phyloP scores from a whole-genome alignment of 331 rosid species.

The Cucumis variabilis region DNA sequence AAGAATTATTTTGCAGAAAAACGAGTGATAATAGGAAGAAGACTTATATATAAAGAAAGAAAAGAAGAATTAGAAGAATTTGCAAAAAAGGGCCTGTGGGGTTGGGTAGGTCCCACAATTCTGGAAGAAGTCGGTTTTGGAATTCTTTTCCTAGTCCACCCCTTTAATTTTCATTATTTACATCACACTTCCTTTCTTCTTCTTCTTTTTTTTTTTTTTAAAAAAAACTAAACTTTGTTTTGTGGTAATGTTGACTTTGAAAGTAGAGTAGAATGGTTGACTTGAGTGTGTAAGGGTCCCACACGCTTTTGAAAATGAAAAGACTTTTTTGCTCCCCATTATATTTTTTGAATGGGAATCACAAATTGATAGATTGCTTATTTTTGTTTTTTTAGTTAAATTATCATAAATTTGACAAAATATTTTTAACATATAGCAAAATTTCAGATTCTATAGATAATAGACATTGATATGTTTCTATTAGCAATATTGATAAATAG shows the following conservation, averaged over 20 bases:
- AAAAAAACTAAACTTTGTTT: not conserved
- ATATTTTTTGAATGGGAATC: not conserved
- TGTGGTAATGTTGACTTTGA: slow-evolving; percentile 29
- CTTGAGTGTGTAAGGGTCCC: slow-evolving; percentile 10
- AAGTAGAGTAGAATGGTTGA: slow-evolving; percentile 11
- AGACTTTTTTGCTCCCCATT: slow-evolving; percentile 5
- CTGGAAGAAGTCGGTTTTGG: slow-evolving; percentile 29
- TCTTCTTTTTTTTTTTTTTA: no score
- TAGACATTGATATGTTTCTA: no score
- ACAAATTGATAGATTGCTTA: not conserved
- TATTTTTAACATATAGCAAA: no score
- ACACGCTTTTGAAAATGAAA: slow-evolving; percentile 32
- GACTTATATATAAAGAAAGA: not conserved
- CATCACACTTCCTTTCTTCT: not conserved
- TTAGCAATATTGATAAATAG: no score
- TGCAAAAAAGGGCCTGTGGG: not conserved
- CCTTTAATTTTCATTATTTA: not conserved
- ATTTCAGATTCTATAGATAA: no score
- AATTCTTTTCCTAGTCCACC: slow-evolving; percentile 11
- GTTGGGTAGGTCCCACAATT: not conserved
- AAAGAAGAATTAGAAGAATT: not conserved
- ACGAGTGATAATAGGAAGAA: not conserved
- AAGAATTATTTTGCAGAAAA: slow-evolving; percentile 6
- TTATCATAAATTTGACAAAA: no score
- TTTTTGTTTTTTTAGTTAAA: no score